Base-by-base conservation (phyloP, 345 rosid species). In the Brassica juncea region DNA sequence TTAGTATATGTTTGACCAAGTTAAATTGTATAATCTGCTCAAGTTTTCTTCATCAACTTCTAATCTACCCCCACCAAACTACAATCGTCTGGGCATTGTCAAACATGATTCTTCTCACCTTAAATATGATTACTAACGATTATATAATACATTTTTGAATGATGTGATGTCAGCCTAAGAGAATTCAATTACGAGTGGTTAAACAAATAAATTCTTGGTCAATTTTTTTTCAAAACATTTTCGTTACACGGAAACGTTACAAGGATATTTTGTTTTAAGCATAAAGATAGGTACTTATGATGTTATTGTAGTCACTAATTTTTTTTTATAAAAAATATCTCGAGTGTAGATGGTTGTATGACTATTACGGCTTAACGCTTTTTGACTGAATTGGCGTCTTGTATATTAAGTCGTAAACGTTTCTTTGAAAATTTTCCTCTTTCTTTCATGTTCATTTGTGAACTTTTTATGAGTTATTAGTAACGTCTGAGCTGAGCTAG, bases 11-110 rank as follows among this genome's bases (percentile, higher is more conserved):
- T 64, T 52, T 14, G n/a, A 27, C 12, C 21, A 34, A 49, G 6
- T 47, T 49, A 16, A 63, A 32, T 35, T 2, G 39, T 21, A 34
- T 52, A 6, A 52, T 11, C 27, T 27, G 12, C 72, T 66, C 4
- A 44, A 66, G 10, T 42, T 66, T 65, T 47, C 39, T 30, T 31
- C 47, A 44, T 32, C 39, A 32, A 15, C 35, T 73, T 79, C 74
- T 32, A 32, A 79, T 32, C 82, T 73, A 73, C 77, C 72, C 27
- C 55, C 77, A 68, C 78, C 78, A 79, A 73, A 79, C 78, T 79
- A 44, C 52, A 32, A 66, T 54, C 74, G 70, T 67, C 57, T 47
- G 2, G 19, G 12, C 34, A 72, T 19, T 39, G 35, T 15, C 61
- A 37, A 39, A 32, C 54, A 30, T 25, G 25, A 2, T 28, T 62